Conservation (phyloP, 345 rosid species). For the Bruguiera parviflora region DNA sequence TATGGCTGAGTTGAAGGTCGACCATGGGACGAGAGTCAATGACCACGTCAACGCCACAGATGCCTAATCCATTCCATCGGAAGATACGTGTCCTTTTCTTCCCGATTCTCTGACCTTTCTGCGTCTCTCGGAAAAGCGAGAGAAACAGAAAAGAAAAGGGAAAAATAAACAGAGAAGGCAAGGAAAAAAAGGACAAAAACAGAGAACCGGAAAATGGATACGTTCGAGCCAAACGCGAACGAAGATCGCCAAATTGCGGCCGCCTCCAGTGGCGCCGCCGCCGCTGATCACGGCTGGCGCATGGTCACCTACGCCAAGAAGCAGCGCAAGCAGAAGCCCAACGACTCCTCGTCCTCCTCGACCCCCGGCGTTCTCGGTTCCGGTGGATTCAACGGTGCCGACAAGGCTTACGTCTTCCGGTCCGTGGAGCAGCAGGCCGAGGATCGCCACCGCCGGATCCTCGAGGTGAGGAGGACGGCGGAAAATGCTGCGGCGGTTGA, state of each 20-base stretch:
- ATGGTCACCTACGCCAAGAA: slow-evolving; percentile 67
- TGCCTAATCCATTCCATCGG: too few relatives aligned
- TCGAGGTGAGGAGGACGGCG: slow-evolving; percentile 30
- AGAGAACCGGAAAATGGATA: slow-evolving; percentile 9
- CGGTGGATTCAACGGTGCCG: slow-evolving; percentile 8
- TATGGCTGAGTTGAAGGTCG: too few relatives aligned
- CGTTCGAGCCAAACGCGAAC: slow-evolving; percentile 11
- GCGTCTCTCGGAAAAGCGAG: too few relatives aligned
- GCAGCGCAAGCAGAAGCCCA: slow-evolving; percentile 39
- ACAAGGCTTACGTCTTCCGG: slow-evolving; percentile 38
- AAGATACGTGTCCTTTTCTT: too few relatives aligned
- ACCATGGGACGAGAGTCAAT: too few relatives aligned
- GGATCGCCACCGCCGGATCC: slow-evolving; percentile 48
- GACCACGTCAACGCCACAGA: too few relatives aligned
- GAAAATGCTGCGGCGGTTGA: slow-evolving; percentile 5
- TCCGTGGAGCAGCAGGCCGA: slow-evolving; percentile 54
- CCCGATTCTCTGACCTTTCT: too few relatives aligned
- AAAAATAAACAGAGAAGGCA: too few relatives aligned
- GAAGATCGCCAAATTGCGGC: slow-evolving; percentile 12
- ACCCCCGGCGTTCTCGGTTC: background rate
- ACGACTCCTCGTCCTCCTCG: background rate
- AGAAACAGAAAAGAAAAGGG: too few relatives aligned
- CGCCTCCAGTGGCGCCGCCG: background rate
- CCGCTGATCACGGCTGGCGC: slow-evolving; percentile 64
- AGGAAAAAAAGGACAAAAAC: background rate